Evolutionary conservation across 129 eudicot genomes (phyloP).

Genomic region (Logfia minima): DNA sequence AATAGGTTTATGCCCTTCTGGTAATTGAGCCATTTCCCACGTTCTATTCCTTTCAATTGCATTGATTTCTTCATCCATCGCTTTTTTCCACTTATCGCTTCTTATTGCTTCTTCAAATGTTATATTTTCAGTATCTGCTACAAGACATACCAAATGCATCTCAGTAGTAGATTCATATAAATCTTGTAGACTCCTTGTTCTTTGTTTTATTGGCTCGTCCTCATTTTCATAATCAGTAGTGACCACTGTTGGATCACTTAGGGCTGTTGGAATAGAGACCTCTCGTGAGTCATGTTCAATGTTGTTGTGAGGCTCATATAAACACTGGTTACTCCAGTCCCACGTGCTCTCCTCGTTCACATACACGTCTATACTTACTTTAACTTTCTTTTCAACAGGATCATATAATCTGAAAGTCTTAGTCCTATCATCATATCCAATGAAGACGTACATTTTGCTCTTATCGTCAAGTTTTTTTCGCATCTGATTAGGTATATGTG

Average conservation of each 20-base stretch:
- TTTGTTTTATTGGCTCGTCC: neutral
- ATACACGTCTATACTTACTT: neutral
- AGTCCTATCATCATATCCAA: constrained; percentile 18
- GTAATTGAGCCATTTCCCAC: neutral
- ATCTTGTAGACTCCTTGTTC: neutral
- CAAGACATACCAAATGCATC: constrained; percentile 1
- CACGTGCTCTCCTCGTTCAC: neutral
- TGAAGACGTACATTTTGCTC: neutral
- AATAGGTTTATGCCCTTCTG: neutral
- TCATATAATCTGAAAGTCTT: neutral
- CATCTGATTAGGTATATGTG: constrained; percentile 1
- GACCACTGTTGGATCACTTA: neutral
- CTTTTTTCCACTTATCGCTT: constrained; percentile 10
- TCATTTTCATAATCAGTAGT: neutral
- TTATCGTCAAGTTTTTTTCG: neutral
- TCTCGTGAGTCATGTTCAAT: neutral
- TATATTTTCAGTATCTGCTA: neutral
- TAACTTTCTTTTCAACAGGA: neutral
- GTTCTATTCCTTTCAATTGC: neutral
- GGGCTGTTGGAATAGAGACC: neutral
- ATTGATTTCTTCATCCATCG: neutral
- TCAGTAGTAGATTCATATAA: neutral
- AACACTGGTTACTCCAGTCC: neutral
- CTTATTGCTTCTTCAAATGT: constrained; percentile 6
- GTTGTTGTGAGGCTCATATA: neutral